Base-by-base conservation (phyloP, 176 grass and related monocot genomes). In the Zizania latifolia region DNA sequence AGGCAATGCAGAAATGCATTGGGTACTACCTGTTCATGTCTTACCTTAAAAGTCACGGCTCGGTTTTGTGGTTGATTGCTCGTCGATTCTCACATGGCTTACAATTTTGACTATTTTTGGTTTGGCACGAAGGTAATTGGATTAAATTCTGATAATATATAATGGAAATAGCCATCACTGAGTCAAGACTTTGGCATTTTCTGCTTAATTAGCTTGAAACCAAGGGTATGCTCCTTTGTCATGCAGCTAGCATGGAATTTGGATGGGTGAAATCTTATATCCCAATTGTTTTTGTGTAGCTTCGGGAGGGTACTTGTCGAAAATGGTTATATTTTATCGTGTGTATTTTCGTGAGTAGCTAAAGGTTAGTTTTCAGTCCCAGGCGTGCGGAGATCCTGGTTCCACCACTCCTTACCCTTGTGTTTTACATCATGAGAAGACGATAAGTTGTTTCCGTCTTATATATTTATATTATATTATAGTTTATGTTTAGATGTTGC, bases 201-300 rank as follows among this genome's bases (percentile, higher is more conserved):
- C n/a, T 64, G n/a, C 34, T 63, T 55, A 33, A 8, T 27, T 72
- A 6, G 14, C 39, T 50, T 48, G 34, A 51, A 61, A 28, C 32
- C 7, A 11, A 21, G 61, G 61, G 10, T 40, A 41, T 65, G 31
- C 27, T 73, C 13, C 58, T 7, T 34, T 79, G 26, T n/a, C n/a
- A n/a, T 7, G 30, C 23, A 72, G 58, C 16, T 78, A 78, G 14
- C 27, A 46, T 24, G 50, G 59, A 85, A 85, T 58, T 58, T 17
- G 4, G 15, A 44, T 19, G 12, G 9, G 71, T 72, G 19, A 22
- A 33, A 27, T 24, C n/a, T n/a, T n/a, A n/a, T n/a, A n/a, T n/a
- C n/a, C n/a, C n/a, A n/a, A n/a, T 72, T 0, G 0, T 8, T 7
- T 57, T 58, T 16, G 62, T 64, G 8, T 63, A 3, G 0, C 32